A percentile compares a stretch with the other conserved stretches of the same genome.
These are phyloP conservation scores for Penicillium soppii DNA, from an alignment of 495 filamentous ascomycete species.

Conservation along the genomic window DNA sequence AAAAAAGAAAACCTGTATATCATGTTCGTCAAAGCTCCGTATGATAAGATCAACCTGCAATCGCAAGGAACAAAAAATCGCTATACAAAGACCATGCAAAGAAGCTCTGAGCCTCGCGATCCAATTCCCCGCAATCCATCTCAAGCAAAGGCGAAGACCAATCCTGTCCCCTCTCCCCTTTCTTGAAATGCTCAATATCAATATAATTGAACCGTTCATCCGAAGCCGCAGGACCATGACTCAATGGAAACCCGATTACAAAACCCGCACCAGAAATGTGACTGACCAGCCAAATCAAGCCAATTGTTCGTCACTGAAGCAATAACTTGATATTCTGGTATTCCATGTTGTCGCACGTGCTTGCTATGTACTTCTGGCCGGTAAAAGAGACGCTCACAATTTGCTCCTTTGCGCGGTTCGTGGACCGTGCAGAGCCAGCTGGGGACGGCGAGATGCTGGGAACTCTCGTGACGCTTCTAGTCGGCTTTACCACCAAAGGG, in stretches of 20 bases:
- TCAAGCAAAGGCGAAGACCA: slow-evolving; percentile 31
- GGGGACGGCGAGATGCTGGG: slow-evolving; percentile 75
- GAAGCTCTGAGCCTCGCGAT: slow-evolving; percentile 14
- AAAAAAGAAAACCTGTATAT: background rate
- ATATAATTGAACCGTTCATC: slow-evolving; percentile 87
- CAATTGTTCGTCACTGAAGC: slow-evolving; percentile 50
- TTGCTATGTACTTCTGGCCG: slow-evolving; percentile 58
- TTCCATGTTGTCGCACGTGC: slow-evolving; percentile 58
- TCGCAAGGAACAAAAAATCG: background rate
- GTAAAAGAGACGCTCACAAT: slow-evolving; percentile 63
- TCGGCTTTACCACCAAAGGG: slow-evolving; percentile 90
- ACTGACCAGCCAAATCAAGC: slow-evolving; percentile 68
- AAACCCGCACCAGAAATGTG: slow-evolving; percentile 89
- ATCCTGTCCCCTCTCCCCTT: slow-evolving; percentile 46
- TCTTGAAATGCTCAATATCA: slow-evolving; percentile 68
- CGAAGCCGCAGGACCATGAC: slow-evolving; percentile 57
- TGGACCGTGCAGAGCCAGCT: slow-evolving; percentile 70
- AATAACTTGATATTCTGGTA: slow-evolving; percentile 36
- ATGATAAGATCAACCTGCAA: background rate
- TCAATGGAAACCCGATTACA: slow-evolving; percentile 58
- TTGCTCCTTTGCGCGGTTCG: slow-evolving; percentile 25
- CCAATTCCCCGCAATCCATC: background rate
- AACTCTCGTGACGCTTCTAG: slow-evolving; percentile 95
- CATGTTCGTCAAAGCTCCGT: slow-evolving; percentile 5
- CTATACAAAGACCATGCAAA: slow-evolving; percentile 1